Evolutionary conservation across 2,329 filamentous ascomycete genomes (phyloP), one percentile per base, ranked within the genome.

Genomic region (Thielaviopsis musarum): DNA sequence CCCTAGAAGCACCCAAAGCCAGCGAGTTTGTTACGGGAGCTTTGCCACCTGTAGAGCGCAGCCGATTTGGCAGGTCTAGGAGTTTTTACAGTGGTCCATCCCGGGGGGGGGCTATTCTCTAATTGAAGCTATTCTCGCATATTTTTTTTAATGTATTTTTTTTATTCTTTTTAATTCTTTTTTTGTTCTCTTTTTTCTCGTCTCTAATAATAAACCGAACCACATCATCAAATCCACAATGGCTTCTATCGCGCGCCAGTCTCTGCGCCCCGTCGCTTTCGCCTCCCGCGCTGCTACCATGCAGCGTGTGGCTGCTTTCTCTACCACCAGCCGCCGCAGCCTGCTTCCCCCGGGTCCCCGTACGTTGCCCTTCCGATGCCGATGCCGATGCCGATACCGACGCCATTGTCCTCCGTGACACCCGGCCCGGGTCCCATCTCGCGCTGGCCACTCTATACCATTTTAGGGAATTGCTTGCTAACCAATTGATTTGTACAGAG

Each of bases 281-380:
- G 65, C 64, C 61, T 58, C 63, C 66, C 63, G 64, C 55, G 59
- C 58, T 61, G 61, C 63, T 61, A 61, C 63, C 59, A 62, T 64
- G 64, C 67, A 62, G 60, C 77, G 83, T 71, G 77, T 84, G 67
- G 85, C 90, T 65, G 84, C 87, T 66, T 95, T 98, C 80, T 91
- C 96, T 74, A 88, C 85, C 68, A 88, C 88, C 51, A 79, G 82
- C 72, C 81, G 81, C 73, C 81, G 82, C 72, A 78, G 79, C 69
- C 85, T 91, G 68, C 79, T 98, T 61, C 89, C 91, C 62, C 84
- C 90, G 59, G 81, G 87, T 65, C 90, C 91, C 68, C 93, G 90
- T 93, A 77, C 74, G 86, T 80, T 52, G 22, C 24, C 22, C 38
- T 30, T 49, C 56, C 56, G 45, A 24, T 24, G 38, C 45, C 38